Evolutionary conservation across 306 rosid genomes (phyloP).

Genomic region (Rosa chinensis): DNA sequence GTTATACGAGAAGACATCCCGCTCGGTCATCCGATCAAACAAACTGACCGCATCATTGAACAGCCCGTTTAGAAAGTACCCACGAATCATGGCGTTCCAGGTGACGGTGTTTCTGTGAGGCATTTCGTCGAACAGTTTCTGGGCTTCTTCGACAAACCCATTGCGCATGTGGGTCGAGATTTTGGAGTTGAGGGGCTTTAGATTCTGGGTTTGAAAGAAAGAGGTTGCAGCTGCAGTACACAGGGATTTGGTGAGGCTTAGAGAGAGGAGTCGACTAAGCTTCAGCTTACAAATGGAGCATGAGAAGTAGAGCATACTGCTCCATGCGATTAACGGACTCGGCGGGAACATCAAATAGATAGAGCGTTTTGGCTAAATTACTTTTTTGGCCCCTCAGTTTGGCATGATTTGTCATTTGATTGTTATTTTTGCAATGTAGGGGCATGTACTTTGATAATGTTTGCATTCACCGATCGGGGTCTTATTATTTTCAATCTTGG

Average conservation of each 20-base stretch:
- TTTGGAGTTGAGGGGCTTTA: slow-evolving; percentile 48
- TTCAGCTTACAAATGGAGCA: slow-evolving; percentile 18
- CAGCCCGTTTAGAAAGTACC: slow-evolving; percentile 33
- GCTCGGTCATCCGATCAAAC: slow-evolving; percentile 36
- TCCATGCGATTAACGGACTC: neutral
- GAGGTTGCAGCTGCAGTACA: slow-evolving; percentile 16
- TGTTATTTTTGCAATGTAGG: no score
- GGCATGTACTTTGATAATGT: no score
- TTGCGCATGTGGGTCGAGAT: slow-evolving; percentile 41
- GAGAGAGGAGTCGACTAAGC: slow-evolving; percentile 22
- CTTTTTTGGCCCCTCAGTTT: neutral
- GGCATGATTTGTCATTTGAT: no score
- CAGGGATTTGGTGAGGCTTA: slow-evolving; percentile 7
- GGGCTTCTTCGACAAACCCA: slow-evolving; percentile 42
- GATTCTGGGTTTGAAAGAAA: slow-evolving; percentile 15
- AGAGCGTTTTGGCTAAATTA: neutral
- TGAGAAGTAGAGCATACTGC: slow-evolving; percentile 31
- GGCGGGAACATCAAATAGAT: neutral
- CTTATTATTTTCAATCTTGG: no score
- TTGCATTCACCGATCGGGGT: no score
- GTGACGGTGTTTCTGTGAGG: slow-evolving; percentile 45
- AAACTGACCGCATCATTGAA: slow-evolving; percentile 23
- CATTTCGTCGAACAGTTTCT: slow-evolving; percentile 49
- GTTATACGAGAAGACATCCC: slow-evolving; percentile 46
- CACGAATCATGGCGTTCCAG: slow-evolving; percentile 53